Base-by-base conservation (phyloP, 371 early-diverging fungal species). In the Coemansia sp. region DNA sequence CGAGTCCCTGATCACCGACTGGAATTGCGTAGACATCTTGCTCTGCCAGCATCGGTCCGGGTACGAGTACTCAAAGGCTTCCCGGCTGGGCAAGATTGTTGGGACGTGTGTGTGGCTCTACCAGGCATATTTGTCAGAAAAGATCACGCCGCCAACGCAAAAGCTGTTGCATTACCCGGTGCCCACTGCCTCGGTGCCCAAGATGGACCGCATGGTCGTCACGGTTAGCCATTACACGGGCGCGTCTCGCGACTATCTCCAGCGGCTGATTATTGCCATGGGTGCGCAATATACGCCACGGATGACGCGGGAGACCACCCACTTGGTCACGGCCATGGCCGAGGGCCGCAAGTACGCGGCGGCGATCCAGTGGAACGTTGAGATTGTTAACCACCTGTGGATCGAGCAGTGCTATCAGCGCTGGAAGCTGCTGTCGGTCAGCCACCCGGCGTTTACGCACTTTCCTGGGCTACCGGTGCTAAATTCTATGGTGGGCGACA, bases 331-430 rank as follows among this genome's bases (percentile, higher is more conserved):
- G 40, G 53, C 55, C 43, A 81, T 83, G 36, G 80, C 82, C 2
- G 70, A 65, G 4, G 88, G 90, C 26, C 80, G 82, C 34, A 94
- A 94, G 72, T 90, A 85, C 63, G 59, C 59, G 40, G 75, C 72
- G 47, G 88, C 89, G 0, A 49, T 76, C 9, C 78, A 84, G 36
- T 88, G 87, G 83, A 84, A 87, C 59, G 70, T 90, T 4, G 70
- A 82, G 14, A 74, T 89, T 2, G 86, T 93, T n/a, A 93, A 93
- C 71, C 95, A 94, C 76, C 54, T 92, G 8, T 94, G 95, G 95
- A 70, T 94, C 0, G 93, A 94, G 75, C 90, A 90, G 34, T 84
- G 87, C 57, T 88, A 78, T 66, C 81, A 82, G 47, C 62, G 76
- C 20, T 89, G 88, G 88, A 59, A 69, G 39, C 59, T 78, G 34